Percentiles rank a stretch among this genome's conserved stretches.
These are phyloP conservation scores for Puccinia sorghi DNA, from an alignment of 1,284 basidiomycete species.

Conservation along the genomic window DNA sequence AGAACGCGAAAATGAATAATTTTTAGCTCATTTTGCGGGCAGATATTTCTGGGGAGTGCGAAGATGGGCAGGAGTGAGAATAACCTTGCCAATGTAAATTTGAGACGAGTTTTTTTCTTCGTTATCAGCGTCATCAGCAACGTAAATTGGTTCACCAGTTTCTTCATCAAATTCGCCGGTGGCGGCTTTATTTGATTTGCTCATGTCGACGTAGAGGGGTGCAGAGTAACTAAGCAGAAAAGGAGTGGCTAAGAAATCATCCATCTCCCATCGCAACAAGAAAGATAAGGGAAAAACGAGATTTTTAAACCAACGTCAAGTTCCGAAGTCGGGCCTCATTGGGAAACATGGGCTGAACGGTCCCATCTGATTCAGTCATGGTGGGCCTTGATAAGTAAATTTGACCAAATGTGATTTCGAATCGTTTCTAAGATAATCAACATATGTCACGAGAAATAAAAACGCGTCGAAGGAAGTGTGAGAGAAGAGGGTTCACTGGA, in stretches of 20 bases:
- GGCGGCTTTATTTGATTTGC: constrained; percentile 74
- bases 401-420: constrained; percentile 96
- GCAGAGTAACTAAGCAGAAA: constrained; percentile 73
- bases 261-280: too few species aligned
- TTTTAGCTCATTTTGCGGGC: background rate
- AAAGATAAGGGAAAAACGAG: background rate
- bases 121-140: constrained; percentile 65
- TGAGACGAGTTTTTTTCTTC: constrained; percentile 70
- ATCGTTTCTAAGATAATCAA: constrained; percentile 67
- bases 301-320: constrained; percentile 58
- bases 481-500: background rate
- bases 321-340: constrained; percentile 95
- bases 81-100: constrained; percentile 92
- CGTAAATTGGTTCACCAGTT: constrained; percentile 80
- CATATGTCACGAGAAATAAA: background rate
- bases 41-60: too few species aligned
- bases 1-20: too few species aligned
- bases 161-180: constrained; percentile 66
- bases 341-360: constrained; percentile 90
- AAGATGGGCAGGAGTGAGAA: constrained; percentile 54
- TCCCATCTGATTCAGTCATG: constrained; percentile 92
- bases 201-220: constrained; percentile 94
- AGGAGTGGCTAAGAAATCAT: too few species aligned
- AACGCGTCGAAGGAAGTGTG: background rate
- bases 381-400: constrained; percentile 94